Evolutionary conservation across 139 green algal genomes (phyloP), one percentile per base, ranked within the genome.

Genomic region (Haematococcus sp.): DNA sequence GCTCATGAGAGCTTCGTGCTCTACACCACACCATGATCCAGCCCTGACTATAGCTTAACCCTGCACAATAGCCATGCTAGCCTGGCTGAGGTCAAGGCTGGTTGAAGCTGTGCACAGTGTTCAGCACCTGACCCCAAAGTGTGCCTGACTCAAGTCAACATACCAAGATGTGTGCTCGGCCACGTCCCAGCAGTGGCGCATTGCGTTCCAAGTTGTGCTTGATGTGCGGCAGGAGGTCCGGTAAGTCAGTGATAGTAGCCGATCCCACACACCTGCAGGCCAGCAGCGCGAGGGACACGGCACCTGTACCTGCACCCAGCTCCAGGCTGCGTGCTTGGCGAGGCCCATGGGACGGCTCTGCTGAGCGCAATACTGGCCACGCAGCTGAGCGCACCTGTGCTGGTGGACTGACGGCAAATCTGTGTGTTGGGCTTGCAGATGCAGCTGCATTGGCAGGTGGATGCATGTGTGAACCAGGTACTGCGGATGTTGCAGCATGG

Each of bases 301-400:
- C 79, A n/a, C 79, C 79, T 4, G 74, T 81, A 28, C 79, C 75
- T 33, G 80, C 80, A 17, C 80, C 75, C 20, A 81, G 60, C 75
- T 81, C 55, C 32, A 75, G 33, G 33, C 63, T 54, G 4, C n/a
- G 23, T 0, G 71, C 61, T 2, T 30, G 31, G 13, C 68, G 69
- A 25, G 67, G 76, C 7, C 16, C n/a, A n/a, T 55, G 63, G 9
- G 31, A 16, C 5, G 34, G 40, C 9, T 30, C 19, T 19, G 40
- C 19, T 25, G 63, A 4, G 31, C 25, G 31, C 16, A 61, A n/a
- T n/a, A n/a, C n/a, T n/a, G n/a, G n/a, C n/a, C n/a, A n/a, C n/a
- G n/a, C n/a, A n/a, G n/a, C n/a, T n/a, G n/a, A n/a, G n/a, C n/a
- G n/a, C n/a, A n/a, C n/a, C n/a, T n/a, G n/a, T n/a, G n/a, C n/a